Base-by-base conservation (phyloP, 129 eudicot species). In the Arctium minus region DNA sequence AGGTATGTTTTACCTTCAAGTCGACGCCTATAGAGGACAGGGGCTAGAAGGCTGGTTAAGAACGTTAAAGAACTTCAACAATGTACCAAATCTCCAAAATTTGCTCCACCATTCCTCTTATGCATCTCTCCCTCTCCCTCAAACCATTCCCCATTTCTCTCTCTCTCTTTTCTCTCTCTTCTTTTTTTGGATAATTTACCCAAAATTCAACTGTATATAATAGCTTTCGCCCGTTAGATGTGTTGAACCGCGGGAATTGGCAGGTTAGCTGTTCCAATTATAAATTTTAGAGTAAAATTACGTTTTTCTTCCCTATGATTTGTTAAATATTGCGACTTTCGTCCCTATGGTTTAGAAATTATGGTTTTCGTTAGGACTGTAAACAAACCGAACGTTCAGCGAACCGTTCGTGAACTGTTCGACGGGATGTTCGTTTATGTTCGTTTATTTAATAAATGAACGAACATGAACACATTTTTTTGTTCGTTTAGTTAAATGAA, bases 11-110 rank as follows among this genome's bases (percentile, higher is more conserved):
- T 44, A 79, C 87, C 87, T 84, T 84, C 87, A 29, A 79, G 84
- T 79, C 65, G 82, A 84, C 37, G 80, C 87, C 87, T 79, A 17
- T 79, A 65, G 27, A 77, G 65, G 87, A 73, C 80, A 79, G 71
- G 80, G 87, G 84, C 87, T 65, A 78, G 87, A 84, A 84, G 87
- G 84, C 87, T 84, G 87, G 87, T 84, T 73, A 79, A 77, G 48
- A 68, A 84, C 44, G 84, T 84, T 73, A 79, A 73, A 79, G 84
- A 73, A 73, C 36, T 9, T 72, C 13, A 79, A 79, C 72, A 46
- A 84, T 73, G 84, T 67, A 84, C 84, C 84, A 84, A 84, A 79
- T 65, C 30, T 79, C 74, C 44, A 79, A 73, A 50, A 40, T 79
- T 73, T 64, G 83, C 83, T 79, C 76, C 35, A 79, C 80, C 87